Evolutionary conservation across 306 rosid species (phyloP).

Genomic region (Bauhinia variegata): DNA sequence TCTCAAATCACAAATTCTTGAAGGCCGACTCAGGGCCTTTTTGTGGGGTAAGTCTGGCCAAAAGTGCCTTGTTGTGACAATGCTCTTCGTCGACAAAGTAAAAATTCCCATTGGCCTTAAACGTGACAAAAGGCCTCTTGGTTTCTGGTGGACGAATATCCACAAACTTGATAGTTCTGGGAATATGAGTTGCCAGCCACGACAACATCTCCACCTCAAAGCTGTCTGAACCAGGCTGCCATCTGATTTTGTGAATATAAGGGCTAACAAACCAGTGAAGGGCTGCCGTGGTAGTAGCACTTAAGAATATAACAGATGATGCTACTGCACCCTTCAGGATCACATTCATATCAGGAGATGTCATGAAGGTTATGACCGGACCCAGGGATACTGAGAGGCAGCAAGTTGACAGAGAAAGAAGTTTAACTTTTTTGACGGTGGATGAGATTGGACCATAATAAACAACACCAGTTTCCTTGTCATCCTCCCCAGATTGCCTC

Average conservation of each 20-base stretch:
- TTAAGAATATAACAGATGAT: constrained; percentile 71
- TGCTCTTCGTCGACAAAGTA: constrained; percentile 79
- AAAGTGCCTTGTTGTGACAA: constrained; percentile 82
- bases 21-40: constrained; percentile 62
- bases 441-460: constrained; percentile 84
- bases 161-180: constrained; percentile 68
- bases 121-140: constrained; percentile 83
- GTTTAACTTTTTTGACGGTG: constrained; percentile 87
- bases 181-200: constrained; percentile 64
- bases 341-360: constrained; percentile 88
- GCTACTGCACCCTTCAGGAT: constrained; percentile 93
- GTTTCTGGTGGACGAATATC: constrained; percentile 77
- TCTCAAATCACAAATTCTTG: constrained; percentile 62
- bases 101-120: constrained; percentile 72
- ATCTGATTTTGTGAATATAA: constrained; percentile 75
- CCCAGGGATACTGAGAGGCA: constrained; percentile 90
- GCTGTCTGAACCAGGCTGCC: constrained; percentile 89
- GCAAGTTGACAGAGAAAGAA: constrained; percentile 90
- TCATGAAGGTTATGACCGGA: constrained; percentile 93
- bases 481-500: constrained; percentile 50
- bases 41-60: constrained; percentile 72
- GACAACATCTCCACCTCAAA: constrained; percentile 85
- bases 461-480: constrained; percentile 60
- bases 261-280: constrained; percentile 94
- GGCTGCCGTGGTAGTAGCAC: constrained; percentile 72